phyloP scores from a whole-genome alignment of 2,329 filamentous ascomycete species.

The Fusarium siculi region DNA sequence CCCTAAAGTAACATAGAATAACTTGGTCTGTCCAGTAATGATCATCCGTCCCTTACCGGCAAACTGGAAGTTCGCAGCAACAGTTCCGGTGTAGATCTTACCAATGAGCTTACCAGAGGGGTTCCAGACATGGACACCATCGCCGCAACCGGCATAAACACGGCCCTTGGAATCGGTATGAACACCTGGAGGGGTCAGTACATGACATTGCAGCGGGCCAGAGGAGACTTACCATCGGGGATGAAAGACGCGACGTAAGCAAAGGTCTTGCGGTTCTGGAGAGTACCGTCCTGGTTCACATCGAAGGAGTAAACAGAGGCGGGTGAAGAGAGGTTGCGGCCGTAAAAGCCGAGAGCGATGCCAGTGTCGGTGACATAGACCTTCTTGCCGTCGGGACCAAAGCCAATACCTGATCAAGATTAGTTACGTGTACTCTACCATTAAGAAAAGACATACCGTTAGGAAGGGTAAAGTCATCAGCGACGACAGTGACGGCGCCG shows the following conservation, averaged over 20 bases:
- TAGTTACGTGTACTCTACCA: rapidly evolving
- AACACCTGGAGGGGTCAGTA: slow-evolving; percentile 54
- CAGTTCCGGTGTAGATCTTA: slow-evolving; percentile 64
- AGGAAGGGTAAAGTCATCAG: slow-evolving; percentile 65
- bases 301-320: slow-evolving; percentile 61
- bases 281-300: slow-evolving; percentile 58
- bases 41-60: slow-evolving; percentile 50
- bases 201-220: rapidly evolving
- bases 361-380: slow-evolving; percentile 69
- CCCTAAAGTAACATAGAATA: slow-evolving; percentile 45
- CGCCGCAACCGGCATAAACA: slow-evolving; percentile 62
- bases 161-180: slow-evolving; percentile 66
- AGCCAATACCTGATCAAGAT: slow-evolving; percentile 57
- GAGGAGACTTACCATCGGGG: slow-evolving; percentile 62
- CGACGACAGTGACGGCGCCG: slow-evolving; percentile 63
- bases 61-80: slow-evolving; percentile 58
- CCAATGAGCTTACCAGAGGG: slow-evolving; percentile 58
- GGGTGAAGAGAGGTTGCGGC: slow-evolving; percentile 54
- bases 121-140: slow-evolving; percentile 62
- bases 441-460: slow-evolving; percentile 55
- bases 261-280: slow-evolving; percentile 63
- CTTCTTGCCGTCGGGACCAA: slow-evolving; percentile 62
- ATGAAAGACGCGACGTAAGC: slow-evolving; percentile 64
- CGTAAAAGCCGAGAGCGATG: slow-evolving; percentile 52
- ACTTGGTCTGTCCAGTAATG: slow-evolving; percentile 48